Conservation (phyloP, 2,329 filamentous ascomycete genomes). For the Chalara sp. region DNA sequence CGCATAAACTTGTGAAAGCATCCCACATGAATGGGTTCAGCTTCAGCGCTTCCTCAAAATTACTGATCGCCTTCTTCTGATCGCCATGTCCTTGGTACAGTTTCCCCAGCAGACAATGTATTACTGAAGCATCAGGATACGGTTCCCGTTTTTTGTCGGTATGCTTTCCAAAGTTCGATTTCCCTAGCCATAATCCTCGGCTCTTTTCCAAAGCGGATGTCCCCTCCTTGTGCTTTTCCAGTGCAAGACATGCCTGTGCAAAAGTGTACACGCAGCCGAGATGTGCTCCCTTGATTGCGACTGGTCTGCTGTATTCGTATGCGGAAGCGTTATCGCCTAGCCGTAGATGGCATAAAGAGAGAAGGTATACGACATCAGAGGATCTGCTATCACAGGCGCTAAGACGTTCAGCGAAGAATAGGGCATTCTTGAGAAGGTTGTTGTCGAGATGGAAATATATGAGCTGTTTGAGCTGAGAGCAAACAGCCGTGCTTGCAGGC, state of each 20-base stretch:
- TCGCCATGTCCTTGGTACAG: conserved; percentile 76
- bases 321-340: conserved; percentile 79
- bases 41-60: conserved; percentile 83
- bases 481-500: conserved; percentile 17
- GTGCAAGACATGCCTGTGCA: conserved; percentile 76
- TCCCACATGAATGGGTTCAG: conserved; percentile 98
- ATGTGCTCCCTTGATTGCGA: conserved; percentile 65
- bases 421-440: conserved; percentile 78
- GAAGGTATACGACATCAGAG: conserved; percentile 72
- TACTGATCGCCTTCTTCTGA: conserved; percentile 75
- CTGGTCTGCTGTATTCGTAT: conserved; percentile 71
- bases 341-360: conserved; percentile 78
- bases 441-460: conserved; percentile 78
- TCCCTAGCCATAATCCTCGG: conserved; percentile 66
- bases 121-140: conserved; percentile 74
- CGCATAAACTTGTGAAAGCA: conserved; percentile 82
- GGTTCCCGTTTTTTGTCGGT: conserved; percentile 67
- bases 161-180: conserved; percentile 76
- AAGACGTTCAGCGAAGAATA: conserved; percentile 87
- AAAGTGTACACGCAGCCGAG: conserved; percentile 87
- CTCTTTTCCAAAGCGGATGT: conserved; percentile 79
- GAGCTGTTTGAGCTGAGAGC: conserved; percentile 44
- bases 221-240: conserved; percentile 76
- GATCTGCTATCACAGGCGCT: conserved; percentile 77
- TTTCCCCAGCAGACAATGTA: conserved; percentile 81